A percentile compares a stretch with the other conserved stretches of the same genome.
Evolutionary conservation across 352 stramenopile species (phyloP).

Genomic region (Pythium phragmiticola): DNA sequence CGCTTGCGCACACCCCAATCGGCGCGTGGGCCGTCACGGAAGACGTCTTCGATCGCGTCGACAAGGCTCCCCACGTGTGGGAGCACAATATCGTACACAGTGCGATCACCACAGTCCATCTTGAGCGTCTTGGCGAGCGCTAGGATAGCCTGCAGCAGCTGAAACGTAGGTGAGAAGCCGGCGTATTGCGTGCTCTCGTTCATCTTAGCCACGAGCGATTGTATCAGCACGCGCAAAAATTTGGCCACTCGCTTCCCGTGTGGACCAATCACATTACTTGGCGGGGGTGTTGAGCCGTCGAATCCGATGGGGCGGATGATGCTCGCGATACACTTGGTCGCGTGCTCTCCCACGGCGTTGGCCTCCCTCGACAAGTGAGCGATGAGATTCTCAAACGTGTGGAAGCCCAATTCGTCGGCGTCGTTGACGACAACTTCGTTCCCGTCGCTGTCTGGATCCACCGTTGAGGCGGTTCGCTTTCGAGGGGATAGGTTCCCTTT

Average conservation of each 20-base stretch:
- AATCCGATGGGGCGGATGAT: constrained; percentile 53
- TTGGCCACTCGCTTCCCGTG: constrained; percentile 37
- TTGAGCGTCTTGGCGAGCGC: constrained; percentile 34
- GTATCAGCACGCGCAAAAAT: constrained; percentile 43
- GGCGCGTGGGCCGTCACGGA: constrained; percentile 45
- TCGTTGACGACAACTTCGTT: background rate
- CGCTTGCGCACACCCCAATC: constrained; percentile 60
- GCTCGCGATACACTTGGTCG: constrained; percentile 45
- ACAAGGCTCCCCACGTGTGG: constrained; percentile 41
- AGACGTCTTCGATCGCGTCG: constrained; percentile 59
- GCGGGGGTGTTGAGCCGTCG: constrained; percentile 40
- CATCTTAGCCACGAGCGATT: constrained; percentile 39
- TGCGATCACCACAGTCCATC: constrained; percentile 23
- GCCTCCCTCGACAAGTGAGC: constrained; percentile 37
- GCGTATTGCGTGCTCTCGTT: constrained; percentile 46
- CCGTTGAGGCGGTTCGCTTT: constrained; percentile 3
- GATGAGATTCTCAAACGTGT: constrained; percentile 40
- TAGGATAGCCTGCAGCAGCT: constrained; percentile 43
- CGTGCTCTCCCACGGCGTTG: constrained; percentile 47
- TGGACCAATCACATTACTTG: constrained; percentile 24
- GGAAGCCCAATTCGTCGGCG: background rate
- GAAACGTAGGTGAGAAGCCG: constrained; percentile 45
- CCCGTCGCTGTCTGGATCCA: background rate
- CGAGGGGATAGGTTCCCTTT: constrained; percentile 18
- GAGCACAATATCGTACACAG: constrained; percentile 36